A percentile compares a stretch with the other conserved stretches of the same genome.
These are phyloP conservation scores for Colletotrichum spinosum DNA, from an alignment of 2,329 filamentous ascomycete species.

Conservation along the genomic window DNA sequence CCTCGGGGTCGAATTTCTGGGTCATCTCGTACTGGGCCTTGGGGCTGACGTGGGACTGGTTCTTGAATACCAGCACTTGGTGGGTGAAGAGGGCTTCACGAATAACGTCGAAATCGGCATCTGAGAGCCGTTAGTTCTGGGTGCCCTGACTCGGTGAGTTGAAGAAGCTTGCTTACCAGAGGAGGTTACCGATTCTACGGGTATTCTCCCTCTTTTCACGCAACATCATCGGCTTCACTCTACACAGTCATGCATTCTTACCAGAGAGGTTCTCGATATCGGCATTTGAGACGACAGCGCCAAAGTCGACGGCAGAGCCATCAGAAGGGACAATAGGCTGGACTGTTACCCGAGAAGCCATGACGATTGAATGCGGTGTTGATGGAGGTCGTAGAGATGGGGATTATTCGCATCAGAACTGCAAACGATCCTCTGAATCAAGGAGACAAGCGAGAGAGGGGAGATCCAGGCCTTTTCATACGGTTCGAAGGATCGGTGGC, in stretches of 20 bases:
- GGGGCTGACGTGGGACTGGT: constrained; percentile 72
- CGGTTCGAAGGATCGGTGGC: not conserved
- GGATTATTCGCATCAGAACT: not conserved
- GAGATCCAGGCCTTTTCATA: not conserved
- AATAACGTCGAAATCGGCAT: constrained; percentile 73
- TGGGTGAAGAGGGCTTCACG: constrained; percentile 74
- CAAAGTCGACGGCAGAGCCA: constrained; percentile 65
- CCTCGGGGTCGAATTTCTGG: constrained; percentile 76
- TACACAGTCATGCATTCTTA: constrained; percentile 51
- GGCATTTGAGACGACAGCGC: constrained; percentile 67
- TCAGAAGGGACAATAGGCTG: constrained; percentile 51
- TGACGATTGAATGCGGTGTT: not conserved
- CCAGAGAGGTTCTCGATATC: constrained; percentile 72
- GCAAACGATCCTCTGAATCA: not conserved
- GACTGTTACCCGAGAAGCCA: constrained; percentile 41
- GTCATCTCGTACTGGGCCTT: constrained; percentile 81
- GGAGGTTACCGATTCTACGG: constrained; percentile 72
- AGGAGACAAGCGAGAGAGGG: not conserved
- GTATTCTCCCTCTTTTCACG: constrained; percentile 58
- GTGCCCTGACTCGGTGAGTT: not conserved
- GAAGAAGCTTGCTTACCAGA: constrained; percentile 54
- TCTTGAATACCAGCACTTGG: constrained; percentile 78
- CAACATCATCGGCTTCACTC: constrained; percentile 25
- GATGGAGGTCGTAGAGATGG: not conserved
- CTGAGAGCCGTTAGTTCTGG: constrained; percentile 49